Evolutionary conservation across 2,329 filamentous ascomycete genomes (phyloP), one percentile per base, ranked within the genome.

Genomic region (Epichloe amarillans): DNA sequence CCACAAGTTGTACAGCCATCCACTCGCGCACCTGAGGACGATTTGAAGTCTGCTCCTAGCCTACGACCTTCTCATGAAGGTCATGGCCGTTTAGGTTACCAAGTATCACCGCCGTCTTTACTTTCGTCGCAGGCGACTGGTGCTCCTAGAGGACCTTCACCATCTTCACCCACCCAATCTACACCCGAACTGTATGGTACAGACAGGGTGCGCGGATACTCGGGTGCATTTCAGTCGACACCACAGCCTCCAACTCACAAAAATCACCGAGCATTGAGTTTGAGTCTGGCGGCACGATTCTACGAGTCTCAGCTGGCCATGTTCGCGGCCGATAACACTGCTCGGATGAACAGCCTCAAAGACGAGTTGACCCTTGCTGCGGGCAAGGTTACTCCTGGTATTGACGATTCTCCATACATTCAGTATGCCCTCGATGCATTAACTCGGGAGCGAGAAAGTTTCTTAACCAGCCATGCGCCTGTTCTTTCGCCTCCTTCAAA

Each of bases 371-470:
- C 72, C 46, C 66, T 74, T 49, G 70, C 73, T 17, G 75, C 67
- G 38, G 69, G 72, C 52, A 72, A 72, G 40, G 72, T 81, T 50
- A 91, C 87, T 0, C 89, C 89, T 0, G 87, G 84, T 10, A 72
- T 88, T 39, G 89, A 95, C 61, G 86, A 95, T 61, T 85, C 82
- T 8, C 89, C 88, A 0, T 95, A 90, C 65, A 87, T 96, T 55
- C 85, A 85, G 56, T 94, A 93, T 64, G 90, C 91, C 40, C 80
- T 97, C 55, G 86, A 95, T 56, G 88, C 91, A 55, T 72, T 97
- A 58, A 94, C 88, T 5, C 75, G 84, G 46, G 80, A 86, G 60
- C 83, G 83, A 52, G 81, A 86, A 53, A 73, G 81, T 5, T 68
- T 72, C 52, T 74, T 76, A 10, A 71, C 75, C 50, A 70, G 73